Conservation (phyloP, 768 basidiomycete species). For the Lentinula guzmanii region DNA sequence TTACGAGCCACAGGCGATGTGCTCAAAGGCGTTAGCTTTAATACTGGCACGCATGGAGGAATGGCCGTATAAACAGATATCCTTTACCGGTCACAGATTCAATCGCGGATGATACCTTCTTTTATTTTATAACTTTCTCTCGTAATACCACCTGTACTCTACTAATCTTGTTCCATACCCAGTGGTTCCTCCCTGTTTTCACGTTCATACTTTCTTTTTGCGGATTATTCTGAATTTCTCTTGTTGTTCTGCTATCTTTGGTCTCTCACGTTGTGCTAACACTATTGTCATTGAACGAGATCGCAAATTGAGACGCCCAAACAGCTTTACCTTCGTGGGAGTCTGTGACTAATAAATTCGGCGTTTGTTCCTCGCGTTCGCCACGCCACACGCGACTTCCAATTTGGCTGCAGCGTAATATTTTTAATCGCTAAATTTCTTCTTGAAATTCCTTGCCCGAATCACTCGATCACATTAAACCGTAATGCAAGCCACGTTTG, state of each 20-base stretch:
- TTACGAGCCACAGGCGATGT: background rate
- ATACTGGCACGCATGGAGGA: background rate
- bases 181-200: background rate
- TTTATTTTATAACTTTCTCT: background rate
- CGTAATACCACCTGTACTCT: background rate
- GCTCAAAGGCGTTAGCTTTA: background rate
- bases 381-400: no score
- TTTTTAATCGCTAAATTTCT: no score
- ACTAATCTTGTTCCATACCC: background rate
- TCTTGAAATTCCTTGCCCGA: background rate
- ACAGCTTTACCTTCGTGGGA: no score
- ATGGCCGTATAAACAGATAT: background rate
- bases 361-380: no score
- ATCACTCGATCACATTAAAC: no score
- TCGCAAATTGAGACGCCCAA: no score
- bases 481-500: slow-evolving; percentile 65
- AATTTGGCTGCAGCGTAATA: no score
- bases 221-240: background rate
- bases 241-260: background rate
- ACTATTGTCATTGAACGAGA: no score
- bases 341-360: no score
- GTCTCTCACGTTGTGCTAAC: no score
- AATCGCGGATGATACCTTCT: background rate
- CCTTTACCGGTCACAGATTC: background rate
- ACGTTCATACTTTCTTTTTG: background rate